Conservation (phyloP, 2,329 filamentous ascomycete genomes). For the Aspergillus neoniger region DNA sequence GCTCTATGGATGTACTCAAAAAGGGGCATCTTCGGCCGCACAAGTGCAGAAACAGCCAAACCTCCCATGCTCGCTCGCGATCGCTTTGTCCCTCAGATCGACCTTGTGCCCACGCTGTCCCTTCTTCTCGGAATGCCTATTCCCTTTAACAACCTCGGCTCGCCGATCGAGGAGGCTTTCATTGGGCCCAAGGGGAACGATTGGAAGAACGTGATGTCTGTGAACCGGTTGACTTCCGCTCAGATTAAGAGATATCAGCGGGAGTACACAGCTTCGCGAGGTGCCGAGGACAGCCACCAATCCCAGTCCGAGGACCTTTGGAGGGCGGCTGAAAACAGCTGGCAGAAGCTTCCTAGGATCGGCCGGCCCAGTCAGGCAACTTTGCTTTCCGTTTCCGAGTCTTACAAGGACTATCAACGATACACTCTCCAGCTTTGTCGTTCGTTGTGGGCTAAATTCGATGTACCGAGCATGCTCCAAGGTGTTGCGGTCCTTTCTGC, state of each 20-base stretch:
- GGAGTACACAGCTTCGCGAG: slow-evolving; percentile 74
- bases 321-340: slow-evolving; percentile 59
- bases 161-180: slow-evolving; percentile 93
- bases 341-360: slow-evolving; percentile 48
- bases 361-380: slow-evolving; percentile 39
- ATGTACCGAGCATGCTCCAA: slow-evolving; percentile 79
- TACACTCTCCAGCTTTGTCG: slow-evolving; percentile 79
- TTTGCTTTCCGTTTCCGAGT: slow-evolving; percentile 51
- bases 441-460: slow-evolving; percentile 86
- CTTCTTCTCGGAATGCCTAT: slow-evolving; percentile 88
- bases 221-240: slow-evolving; percentile 74
- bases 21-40: slow-evolving; percentile 78
- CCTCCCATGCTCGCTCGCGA: slow-evolving; percentile 71
- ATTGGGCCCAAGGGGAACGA: slow-evolving; percentile 67
- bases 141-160: slow-evolving; percentile 92
- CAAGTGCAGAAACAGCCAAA: slow-evolving; percentile 58
- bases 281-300: slow-evolving; percentile 63
- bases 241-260: slow-evolving; percentile 88
- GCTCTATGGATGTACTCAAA: slow-evolving; percentile 99
- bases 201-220: slow-evolving; percentile 75
- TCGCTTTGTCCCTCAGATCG: slow-evolving; percentile 77
- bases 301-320: slow-evolving; percentile 61
- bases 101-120: slow-evolving; percentile 88
- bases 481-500: slow-evolving; percentile 72
- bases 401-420: slow-evolving; percentile 73